A percentile compares a stretch with the other conserved stretches of the same genome.
phyloP scores from a whole-genome alignment of 2,329 filamentous ascomycete species.

The Aspergillus transmontanensis region DNA sequence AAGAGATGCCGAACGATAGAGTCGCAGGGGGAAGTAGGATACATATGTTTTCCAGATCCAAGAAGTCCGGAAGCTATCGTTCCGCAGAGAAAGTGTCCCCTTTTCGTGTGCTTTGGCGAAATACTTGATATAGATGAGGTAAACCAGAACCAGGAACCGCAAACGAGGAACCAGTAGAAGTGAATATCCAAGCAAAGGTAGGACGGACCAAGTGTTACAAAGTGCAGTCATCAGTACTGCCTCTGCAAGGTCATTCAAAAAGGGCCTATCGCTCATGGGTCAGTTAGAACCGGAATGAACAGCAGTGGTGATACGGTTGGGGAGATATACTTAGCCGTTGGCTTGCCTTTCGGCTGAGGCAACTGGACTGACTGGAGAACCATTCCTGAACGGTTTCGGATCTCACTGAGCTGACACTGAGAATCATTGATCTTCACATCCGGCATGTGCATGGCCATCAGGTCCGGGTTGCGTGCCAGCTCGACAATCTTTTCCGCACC shows the following conservation, averaged over 20 bases:
- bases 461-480: conserved; percentile 19
- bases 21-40: conserved; percentile 76
- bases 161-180: conserved; percentile 77
- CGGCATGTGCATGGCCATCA: conserved; percentile 21
- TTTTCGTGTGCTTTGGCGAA: conserved; percentile 71
- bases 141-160: conserved; percentile 70
- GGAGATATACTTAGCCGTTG: conserved; percentile 12
- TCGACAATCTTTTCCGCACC: conserved; percentile 26
- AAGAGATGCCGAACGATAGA: conserved; percentile 76
- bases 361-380: conserved; percentile 8
- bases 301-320: neutral
- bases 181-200: conserved; percentile 76
- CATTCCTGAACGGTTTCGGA: conserved; percentile 19
- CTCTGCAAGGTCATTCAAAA: conserved; percentile 13
- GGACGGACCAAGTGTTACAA: conserved; percentile 24
- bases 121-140: conserved; percentile 71
- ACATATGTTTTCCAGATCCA: conserved; percentile 78
- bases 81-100: conserved; percentile 69
- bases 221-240: conserved; percentile 17
- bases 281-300: neutral
- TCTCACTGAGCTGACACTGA: conserved; percentile 11
- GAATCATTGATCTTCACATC: conserved; percentile 14
- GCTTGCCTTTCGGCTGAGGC: conserved; percentile 6
- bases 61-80: conserved; percentile 68
- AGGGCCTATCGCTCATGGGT: conserved; percentile 9